Conservation (phyloP, 768 basidiomycete species). For the Lactifluus pinguis region DNA sequence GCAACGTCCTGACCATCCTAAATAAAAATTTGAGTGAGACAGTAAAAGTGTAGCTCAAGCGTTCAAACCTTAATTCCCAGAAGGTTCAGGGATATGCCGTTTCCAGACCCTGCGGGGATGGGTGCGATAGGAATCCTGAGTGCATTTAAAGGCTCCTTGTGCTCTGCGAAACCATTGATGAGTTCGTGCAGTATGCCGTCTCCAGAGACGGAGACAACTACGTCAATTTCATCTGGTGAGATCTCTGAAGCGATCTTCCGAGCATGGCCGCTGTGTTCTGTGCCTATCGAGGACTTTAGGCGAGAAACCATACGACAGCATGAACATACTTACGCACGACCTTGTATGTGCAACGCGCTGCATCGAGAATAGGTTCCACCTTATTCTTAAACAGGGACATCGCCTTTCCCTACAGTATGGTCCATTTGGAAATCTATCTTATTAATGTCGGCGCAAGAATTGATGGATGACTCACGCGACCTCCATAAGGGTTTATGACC, state of each 20-base stretch:
- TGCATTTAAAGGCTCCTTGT: conserved; percentile 48
- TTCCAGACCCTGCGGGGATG: conserved; percentile 78
- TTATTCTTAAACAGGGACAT: conserved; percentile 41
- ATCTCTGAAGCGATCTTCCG: conserved; percentile 51
- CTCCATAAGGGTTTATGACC: conserved; percentile 73
- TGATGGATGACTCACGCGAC: conserved; percentile 42
- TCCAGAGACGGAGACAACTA: conserved; percentile 67
- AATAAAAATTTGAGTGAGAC: not conserved
- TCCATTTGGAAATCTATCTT: not conserved
- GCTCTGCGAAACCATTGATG: conserved; percentile 71
- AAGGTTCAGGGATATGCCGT: conserved; percentile 65
- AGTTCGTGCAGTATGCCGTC: conserved; percentile 82
- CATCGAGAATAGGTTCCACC: conserved; percentile 64
- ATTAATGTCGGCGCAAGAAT: not conserved
- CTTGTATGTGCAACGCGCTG: conserved; percentile 56
- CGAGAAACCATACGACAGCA: not conserved
- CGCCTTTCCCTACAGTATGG: conserved; percentile 47
- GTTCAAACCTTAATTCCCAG: conserved; percentile 49
- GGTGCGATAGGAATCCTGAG: conserved; percentile 64
- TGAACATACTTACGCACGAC: conserved; percentile 43
- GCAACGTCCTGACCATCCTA: conserved; percentile 65
- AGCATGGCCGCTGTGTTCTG: conserved; percentile 56
- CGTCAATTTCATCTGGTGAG: conserved; percentile 50
- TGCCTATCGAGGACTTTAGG: conserved; percentile 36
- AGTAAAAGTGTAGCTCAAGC: not conserved